Base-by-base conservation (phyloP, 139 green algal genomes). In the Tetraselmis chui region DNA sequence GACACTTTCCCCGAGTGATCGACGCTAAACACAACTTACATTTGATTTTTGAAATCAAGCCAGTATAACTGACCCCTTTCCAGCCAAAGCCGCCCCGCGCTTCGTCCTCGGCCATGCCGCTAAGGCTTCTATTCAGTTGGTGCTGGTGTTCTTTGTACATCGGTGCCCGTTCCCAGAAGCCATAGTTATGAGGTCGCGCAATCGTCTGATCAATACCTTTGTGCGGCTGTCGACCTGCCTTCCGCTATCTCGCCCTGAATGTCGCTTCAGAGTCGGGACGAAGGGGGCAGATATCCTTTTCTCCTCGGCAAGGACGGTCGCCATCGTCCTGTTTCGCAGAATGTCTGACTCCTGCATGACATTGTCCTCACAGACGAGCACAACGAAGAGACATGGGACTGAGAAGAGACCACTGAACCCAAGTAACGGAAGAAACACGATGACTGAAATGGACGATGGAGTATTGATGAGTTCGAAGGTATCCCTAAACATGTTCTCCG, bases 171-270 rank as follows among this genome's bases (percentile, higher is more conserved):
- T 67, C 45, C 45, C 45, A 67, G 45, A 67, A 67, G 45, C 45
- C 18, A 67, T 67, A 67, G 45, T 67, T 67, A 67, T 67, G 45
- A 67, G 45, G 45, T 18, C 45, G 18, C 18, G 11, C 45, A 67
- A 67, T 67, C 45, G 45, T 67, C 45, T 67, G 45, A 67, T 67
- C 45, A 67, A 67, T 67, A 67, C 45, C 45, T 67, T 67, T 67
- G 45, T 5, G 45, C 18, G 45, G 45, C 45, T 67, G 45, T 67
- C 45, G 45, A 67, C 45, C 45, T 67, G 45, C 45, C 45, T 67
- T 67, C 45, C 45, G 45, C 45, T 67, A 67, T 67, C 45, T 67
- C 45, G 45, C 45, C 45, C 45, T 67, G 45, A 67, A 25, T 67
- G 45, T 25, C 45, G 45, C 45, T 67, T 67, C 45, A 67, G 45